Conservation (phyloP, 2,329 filamentous ascomycete species). For the Ustilaginoidea virens region DNA sequence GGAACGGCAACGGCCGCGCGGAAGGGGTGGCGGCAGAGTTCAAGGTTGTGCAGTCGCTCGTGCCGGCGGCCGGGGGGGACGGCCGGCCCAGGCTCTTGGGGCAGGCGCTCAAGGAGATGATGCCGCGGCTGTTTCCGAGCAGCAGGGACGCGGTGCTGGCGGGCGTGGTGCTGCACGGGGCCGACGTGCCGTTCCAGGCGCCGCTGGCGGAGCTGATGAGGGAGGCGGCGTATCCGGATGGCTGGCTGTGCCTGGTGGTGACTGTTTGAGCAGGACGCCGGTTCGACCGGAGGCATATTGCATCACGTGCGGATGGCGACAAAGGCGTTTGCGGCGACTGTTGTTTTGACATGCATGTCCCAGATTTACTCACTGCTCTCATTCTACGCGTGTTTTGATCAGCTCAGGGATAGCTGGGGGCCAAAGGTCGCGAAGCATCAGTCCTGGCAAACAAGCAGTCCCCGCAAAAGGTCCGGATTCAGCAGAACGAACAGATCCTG, state of each 20-base stretch:
- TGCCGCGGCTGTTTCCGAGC: conserved; percentile 78
- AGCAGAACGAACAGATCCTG: too few species aligned
- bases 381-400: too few species aligned
- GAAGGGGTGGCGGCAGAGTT: too few species aligned
- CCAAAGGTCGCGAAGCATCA: too few species aligned
- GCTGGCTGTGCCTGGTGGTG: conserved; percentile 75
- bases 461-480: too few species aligned
- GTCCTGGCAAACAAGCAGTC: too few species aligned
- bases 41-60: conserved; percentile 60
- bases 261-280: conserved; percentile 29
- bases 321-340: too few species aligned
- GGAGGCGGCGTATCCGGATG: conserved; percentile 77
- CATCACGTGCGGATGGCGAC: neutral
- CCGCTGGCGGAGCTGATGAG: conserved; percentile 71
- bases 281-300: conserved; percentile 1
- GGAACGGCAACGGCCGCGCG: conserved; percentile 25
- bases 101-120: conserved; percentile 54
- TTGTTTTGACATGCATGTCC: too few species aligned
- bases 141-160: conserved; percentile 72
- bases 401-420: too few species aligned
- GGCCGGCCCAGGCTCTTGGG: conserved; percentile 45
- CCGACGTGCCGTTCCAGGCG: conserved; percentile 62
- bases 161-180: conserved; percentile 73
- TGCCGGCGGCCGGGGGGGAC: conserved; percentile 32
- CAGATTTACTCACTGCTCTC: too few species aligned